phyloP scores from a whole-genome alignment of 108 stramenopile species.

The Cyclotella kingstonii region DNA sequence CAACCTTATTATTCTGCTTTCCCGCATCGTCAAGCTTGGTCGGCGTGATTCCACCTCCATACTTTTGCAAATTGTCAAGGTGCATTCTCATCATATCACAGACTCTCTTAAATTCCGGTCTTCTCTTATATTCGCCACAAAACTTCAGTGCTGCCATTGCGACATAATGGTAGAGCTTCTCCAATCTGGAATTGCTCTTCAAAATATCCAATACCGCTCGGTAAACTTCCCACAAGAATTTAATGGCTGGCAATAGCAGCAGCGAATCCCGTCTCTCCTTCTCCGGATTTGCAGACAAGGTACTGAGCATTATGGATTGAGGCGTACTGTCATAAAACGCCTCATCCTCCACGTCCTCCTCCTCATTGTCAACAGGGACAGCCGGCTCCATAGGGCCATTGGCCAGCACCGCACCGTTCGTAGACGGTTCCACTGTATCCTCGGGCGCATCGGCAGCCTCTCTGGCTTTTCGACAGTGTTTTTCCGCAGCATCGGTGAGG shows the following conservation, averaged over 20 bases:
- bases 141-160: constrained; percentile 86
- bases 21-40: constrained; percentile 44
- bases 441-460: too few species aligned
- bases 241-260: constrained; percentile 90
- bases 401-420: constrained; percentile 18
- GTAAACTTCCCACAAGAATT: constrained; percentile 98
- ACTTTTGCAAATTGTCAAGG: constrained; percentile 89
- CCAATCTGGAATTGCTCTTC: constrained; percentile 89
- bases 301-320: constrained; percentile 89
- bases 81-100: constrained; percentile 96
- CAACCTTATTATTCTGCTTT: constrained; percentile 76
- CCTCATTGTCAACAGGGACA: constrained; percentile 6
- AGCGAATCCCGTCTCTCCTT: constrained; percentile 88
- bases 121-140: constrained; percentile 84
- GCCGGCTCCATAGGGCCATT: constrained; percentile 41
- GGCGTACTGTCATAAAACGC: constrained; percentile 90
- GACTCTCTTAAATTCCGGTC: constrained; percentile 92
- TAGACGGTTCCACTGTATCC: constrained; percentile 51
- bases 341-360: constrained; percentile 61
- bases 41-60: constrained; percentile 56
- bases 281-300: constrained; percentile 92
- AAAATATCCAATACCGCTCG: constrained; percentile 95
- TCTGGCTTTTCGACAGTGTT: constrained; percentile 75
- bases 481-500: constrained; percentile 80
- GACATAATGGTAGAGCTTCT: constrained; percentile 91